Conservation (phyloP, 1,139 yeast species). For the Kurtzmaniella natalensis region DNA sequence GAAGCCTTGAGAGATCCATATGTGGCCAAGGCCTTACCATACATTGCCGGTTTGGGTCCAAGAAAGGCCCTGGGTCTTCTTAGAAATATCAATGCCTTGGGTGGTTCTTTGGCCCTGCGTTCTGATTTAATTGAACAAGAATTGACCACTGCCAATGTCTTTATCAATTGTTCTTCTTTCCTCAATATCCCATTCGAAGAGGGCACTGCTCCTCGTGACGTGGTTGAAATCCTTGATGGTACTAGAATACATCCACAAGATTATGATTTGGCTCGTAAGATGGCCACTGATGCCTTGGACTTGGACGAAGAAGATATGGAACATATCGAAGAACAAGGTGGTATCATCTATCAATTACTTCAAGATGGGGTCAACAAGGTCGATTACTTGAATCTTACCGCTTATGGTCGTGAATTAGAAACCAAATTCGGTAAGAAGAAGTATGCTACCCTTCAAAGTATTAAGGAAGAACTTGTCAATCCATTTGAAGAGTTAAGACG, state of each 20-base stretch:
- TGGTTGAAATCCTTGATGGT: constrained; percentile 81
- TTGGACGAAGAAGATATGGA: constrained; percentile 91
- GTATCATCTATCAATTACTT: constrained; percentile 76
- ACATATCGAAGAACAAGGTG: constrained; percentile 73
- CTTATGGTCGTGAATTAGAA: constrained; percentile 90
- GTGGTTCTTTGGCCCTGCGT: constrained; percentile 63
- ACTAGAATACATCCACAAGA: constrained; percentile 98
- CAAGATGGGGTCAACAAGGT: constrained; percentile 82
- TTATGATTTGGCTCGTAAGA: constrained; percentile 89
- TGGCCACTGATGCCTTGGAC: constrained; percentile 98
- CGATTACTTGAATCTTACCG: constrained; percentile 83
- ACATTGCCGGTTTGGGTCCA: constrained; percentile 89
- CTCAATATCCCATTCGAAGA: constrained; percentile 75
- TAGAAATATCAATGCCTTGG: constrained; percentile 72
- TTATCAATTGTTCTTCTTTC: constrained; percentile 90
- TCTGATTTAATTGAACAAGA: constrained; percentile 77
- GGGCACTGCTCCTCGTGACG: constrained; percentile 41
- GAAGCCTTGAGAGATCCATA: constrained; percentile 79
- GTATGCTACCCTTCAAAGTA: constrained; percentile 79
- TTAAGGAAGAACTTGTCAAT: constrained; percentile 81
- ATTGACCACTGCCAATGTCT: constrained; percentile 73
- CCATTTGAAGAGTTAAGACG: constrained; percentile 84
- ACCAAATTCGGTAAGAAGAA: constrained; percentile 70
- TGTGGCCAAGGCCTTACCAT: constrained; percentile 67
- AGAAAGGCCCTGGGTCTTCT: constrained; percentile 88